A percentile compares a stretch with the other conserved stretches of the same genome.
Evolutionary conservation across 2,329 filamentous ascomycete species (phyloP).

Genomic region (Saccharata proteae): DNA sequence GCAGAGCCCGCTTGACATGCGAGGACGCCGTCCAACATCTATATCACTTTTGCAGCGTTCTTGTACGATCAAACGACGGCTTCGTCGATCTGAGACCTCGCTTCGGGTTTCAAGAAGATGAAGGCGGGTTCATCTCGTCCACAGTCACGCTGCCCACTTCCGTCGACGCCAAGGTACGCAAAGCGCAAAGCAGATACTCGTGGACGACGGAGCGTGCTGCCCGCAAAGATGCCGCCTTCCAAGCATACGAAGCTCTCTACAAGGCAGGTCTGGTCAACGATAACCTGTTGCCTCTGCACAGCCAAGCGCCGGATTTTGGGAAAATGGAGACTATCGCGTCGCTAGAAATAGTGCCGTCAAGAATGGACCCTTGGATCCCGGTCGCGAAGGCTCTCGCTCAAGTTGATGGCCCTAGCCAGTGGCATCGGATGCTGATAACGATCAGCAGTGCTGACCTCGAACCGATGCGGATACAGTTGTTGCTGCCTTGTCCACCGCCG

Average conservation of each 20-base stretch:
- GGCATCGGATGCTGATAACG: constrained; percentile 1
- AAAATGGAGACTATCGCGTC: constrained; percentile 16
- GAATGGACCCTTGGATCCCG: constrained; percentile 20
- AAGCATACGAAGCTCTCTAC: constrained; percentile 62
- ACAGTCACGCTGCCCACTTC: constrained; percentile 60
- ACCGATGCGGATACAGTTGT: constrained; percentile 14
- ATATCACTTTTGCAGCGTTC: constrained; percentile 62
- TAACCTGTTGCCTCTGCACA: constrained; percentile 52
- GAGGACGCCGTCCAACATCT: constrained; percentile 66
- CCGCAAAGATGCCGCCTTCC: constrained; percentile 69
- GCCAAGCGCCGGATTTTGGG: constrained; percentile 1
- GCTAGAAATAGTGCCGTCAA: constrained; percentile 15
- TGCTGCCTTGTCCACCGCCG: constrained; percentile 15
- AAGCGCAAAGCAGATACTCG: constrained; percentile 34
- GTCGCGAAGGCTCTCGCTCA: background rate
- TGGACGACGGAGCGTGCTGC: constrained; percentile 66
- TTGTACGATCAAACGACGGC: too few species aligned
- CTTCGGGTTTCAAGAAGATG: constrained; percentile 44
- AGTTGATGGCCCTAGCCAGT: background rate
- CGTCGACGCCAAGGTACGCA: constrained; percentile 50
- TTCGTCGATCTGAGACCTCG: constrained; percentile 52
- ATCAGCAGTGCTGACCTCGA: constrained; percentile 6
- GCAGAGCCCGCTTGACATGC: constrained; percentile 55
- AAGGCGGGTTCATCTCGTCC: constrained; percentile 34
- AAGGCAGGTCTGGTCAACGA: constrained; percentile 62